Evolutionary conservation across 1,284 basidiomycete species (phyloP).

Genomic region (Thecaphora thlaspeos): DNA sequence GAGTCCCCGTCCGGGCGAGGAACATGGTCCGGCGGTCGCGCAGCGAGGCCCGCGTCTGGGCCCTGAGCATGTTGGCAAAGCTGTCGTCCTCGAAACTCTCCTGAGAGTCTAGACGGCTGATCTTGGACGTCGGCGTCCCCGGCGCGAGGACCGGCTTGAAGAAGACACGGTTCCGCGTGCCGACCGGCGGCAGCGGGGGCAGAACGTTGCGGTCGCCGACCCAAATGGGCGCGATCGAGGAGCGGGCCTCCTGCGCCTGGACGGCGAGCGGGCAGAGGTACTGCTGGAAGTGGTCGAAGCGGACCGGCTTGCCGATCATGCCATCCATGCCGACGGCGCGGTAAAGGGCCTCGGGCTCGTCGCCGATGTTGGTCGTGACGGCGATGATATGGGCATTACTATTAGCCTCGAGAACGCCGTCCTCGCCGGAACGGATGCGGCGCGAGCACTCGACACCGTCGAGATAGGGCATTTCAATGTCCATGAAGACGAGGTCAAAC

Average conservation of each 20-base stretch:
- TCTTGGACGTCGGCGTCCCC: background rate
- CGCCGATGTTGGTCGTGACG: constrained; percentile 41
- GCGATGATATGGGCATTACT: constrained; percentile 33
- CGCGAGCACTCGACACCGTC: constrained; percentile 39
- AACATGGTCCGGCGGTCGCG: constrained; percentile 27
- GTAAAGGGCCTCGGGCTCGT: constrained; percentile 34
- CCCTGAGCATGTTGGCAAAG: constrained; percentile 38
- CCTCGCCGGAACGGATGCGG: constrained; percentile 37
- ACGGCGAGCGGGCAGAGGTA: constrained; percentile 33
- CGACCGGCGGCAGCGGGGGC: constrained; percentile 34
- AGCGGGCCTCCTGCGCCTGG: constrained; percentile 17
- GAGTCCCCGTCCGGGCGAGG: constrained; percentile 22
- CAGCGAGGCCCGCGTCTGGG: constrained; percentile 37
- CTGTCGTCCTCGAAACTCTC: background rate
- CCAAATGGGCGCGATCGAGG: constrained; percentile 13
- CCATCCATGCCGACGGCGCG: constrained; percentile 39
- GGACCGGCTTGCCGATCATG: constrained; percentile 46
- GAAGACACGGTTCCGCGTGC: constrained; percentile 25
- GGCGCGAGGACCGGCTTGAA: constrained; percentile 12
- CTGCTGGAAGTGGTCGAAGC: constrained; percentile 30
- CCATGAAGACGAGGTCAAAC: constrained; percentile 48
- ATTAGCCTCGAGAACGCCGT: constrained; percentile 41
- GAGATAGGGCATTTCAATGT: constrained; percentile 50
- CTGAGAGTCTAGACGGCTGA: background rate
- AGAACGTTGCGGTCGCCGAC: constrained; percentile 14